Conservation (phyloP, 1,139 yeast genomes). For the Chernovozyma sophiae-reginae region DNA sequence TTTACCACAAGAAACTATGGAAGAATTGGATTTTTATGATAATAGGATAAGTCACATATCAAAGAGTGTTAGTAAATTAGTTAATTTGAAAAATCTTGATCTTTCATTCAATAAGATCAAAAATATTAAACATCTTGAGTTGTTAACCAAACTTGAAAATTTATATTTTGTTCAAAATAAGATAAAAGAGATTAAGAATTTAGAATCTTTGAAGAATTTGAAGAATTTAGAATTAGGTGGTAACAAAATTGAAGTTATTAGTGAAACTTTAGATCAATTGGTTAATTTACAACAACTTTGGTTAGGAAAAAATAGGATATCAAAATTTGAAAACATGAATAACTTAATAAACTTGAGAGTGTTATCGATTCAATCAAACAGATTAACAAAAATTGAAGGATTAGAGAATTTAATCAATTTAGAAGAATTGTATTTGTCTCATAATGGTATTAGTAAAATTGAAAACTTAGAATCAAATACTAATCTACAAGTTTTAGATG, state of each 20-base stretch:
- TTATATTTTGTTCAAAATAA: conserved; percentile 87
- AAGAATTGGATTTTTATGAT: conserved; percentile 86
- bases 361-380: conserved; percentile 84
- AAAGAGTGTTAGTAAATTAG: conserved; percentile 56
- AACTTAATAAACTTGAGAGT: conserved; percentile 63
- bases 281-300: conserved; percentile 70
- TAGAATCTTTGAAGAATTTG: conserved; percentile 56
- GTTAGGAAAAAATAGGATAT: conserved; percentile 87
- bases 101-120: conserved; percentile 88
- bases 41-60: conserved; percentile 87
- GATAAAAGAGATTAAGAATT: conserved; percentile 66
- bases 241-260: conserved; percentile 65
- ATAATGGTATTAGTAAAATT: conserved; percentile 71
- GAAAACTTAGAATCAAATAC: conserved; percentile 73
- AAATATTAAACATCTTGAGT: conserved; percentile 75
- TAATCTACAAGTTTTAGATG: conserved; percentile 72
- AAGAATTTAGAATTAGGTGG: conserved; percentile 89
- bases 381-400: conserved; percentile 76
- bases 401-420: conserved; percentile 65
- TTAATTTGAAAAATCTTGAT: conserved; percentile 61
- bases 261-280: conserved; percentile 51
- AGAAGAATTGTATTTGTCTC: conserved; percentile 86
- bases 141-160: conserved; percentile 57
- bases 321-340: conserved; percentile 58
- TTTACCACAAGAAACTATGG: conserved; percentile 50